Conservation (phyloP, 179 eudicot genomes). For the Beta macrorhiza region DNA sequence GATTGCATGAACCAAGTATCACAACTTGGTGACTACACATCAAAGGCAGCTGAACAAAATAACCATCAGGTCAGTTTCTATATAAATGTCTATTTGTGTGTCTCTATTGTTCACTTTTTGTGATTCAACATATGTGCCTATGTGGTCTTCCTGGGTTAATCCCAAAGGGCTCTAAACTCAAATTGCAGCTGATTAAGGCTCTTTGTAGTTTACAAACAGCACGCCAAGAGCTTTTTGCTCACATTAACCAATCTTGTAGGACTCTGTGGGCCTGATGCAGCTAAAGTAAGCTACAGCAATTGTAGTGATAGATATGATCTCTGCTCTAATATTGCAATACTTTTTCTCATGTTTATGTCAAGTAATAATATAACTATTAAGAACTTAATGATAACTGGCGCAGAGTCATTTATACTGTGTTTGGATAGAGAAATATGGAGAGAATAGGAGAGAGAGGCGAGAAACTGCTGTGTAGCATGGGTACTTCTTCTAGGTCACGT, state of each 20-base stretch:
- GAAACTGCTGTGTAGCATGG: too few relatives aligned
- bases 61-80: conserved; percentile 44
- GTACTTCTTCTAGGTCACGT: too few relatives aligned
- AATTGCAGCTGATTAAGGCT: not conserved
- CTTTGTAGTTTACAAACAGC: not conserved
- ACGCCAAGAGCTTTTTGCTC: not conserved
- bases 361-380: too few relatives aligned
- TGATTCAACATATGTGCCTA: not conserved
- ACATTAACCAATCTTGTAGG: too few relatives aligned
- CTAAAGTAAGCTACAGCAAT: not conserved
- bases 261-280: not conserved
- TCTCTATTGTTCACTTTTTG: not conserved
- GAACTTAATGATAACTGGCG: too few relatives aligned
- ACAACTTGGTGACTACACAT: conserved; percentile 1
- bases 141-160: not conserved
- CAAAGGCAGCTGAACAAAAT: conserved; percentile 24
- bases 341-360: not conserved
- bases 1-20: conserved; percentile 23
- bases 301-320: not conserved
- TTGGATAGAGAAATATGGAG: too few relatives aligned
- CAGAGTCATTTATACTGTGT: too few relatives aligned
- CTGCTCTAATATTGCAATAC: not conserved
- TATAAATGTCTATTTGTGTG: conserved; percentile 10
- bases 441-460: too few relatives aligned
- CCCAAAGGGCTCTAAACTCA: not conserved